These are phyloP conservation scores for Lipomyces anomalus DNA, from an alignment of 805 yeast species.

Conservation along the genomic window DNA sequence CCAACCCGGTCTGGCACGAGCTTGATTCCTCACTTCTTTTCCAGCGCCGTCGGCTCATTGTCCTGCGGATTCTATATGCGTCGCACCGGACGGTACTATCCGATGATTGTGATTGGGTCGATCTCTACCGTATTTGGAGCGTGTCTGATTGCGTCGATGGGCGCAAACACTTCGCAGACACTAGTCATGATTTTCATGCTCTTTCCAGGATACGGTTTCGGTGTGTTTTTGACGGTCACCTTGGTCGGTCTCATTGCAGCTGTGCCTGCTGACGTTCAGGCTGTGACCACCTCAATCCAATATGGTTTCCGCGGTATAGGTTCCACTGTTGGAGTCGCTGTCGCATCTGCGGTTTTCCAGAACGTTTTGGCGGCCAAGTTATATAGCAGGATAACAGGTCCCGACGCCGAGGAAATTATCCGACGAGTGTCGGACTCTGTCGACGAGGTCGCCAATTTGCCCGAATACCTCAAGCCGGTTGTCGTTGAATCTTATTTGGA, in stretches of 20 bases:
- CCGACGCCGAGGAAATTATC: conserved; percentile 19
- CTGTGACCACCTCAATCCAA: conserved; percentile 69
- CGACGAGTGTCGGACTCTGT: conserved; percentile 13
- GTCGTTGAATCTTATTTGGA: conserved; percentile 14
- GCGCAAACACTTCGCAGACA: conserved; percentile 9
- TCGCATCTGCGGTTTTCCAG: conserved; percentile 54
- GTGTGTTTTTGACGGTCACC: conserved; percentile 52
- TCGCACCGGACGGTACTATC: conserved; percentile 44
- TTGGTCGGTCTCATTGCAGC: conserved; percentile 60
- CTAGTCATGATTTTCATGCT: conserved; percentile 29
- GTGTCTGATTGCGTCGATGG: conserved; percentile 10
- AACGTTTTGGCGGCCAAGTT: conserved; percentile 33
- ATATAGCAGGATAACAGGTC: conserved; percentile 16
- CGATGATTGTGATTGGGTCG: conserved; percentile 21
- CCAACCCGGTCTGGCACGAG: conserved; percentile 56
- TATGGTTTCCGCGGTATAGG: conserved; percentile 70
- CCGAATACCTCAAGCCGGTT: conserved; percentile 11
- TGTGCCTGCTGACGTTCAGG: conserved; percentile 54
- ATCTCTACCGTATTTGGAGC: conserved; percentile 9
- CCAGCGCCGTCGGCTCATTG: conserved; percentile 62
- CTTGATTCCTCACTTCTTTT: conserved; percentile 50
- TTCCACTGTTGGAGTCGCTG: conserved; percentile 59
- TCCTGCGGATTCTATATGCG: conserved; percentile 62
- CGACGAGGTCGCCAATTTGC: conserved; percentile 7
- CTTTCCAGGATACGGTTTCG: conserved; percentile 52